Conservation (phyloP, 192 early-diverging fungal species). For the Irineochytrium annulatum region DNA sequence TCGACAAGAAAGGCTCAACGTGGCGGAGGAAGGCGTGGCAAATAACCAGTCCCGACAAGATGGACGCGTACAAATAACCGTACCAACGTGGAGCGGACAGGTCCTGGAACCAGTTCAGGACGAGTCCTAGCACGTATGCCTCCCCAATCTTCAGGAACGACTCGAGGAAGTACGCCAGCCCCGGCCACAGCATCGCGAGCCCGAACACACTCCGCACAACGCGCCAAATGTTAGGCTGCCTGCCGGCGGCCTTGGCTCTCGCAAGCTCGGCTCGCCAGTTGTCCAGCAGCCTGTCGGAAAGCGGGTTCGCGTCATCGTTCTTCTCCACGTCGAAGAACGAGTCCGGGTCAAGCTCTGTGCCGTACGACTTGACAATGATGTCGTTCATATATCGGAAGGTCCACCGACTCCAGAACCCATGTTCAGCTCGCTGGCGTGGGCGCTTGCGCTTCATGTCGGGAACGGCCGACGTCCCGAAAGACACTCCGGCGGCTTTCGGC, state of each 20-base stretch:
- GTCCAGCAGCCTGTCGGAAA: constrained; percentile 24
- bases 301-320: constrained; percentile 24
- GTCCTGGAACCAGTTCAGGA: constrained; percentile 45
- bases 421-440: too few relatives aligned
- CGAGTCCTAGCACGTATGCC: constrained; percentile 26
- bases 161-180: constrained; percentile 31
- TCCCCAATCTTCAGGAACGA: constrained; percentile 31
- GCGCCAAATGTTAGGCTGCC: constrained; percentile 20
- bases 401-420: background rate
- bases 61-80: constrained; percentile 23
- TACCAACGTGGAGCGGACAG: constrained; percentile 3
- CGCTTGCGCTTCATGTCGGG: too few relatives aligned
- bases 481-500: too few relatives aligned
- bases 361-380: constrained; percentile 2
- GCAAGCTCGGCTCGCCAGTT: constrained; percentile 26
- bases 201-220: constrained; percentile 31
- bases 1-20: constrained; percentile 25
- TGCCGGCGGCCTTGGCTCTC: background rate
- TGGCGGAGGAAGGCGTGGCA: constrained; percentile 29
- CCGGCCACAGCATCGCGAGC: constrained; percentile 10
- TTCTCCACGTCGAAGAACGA: constrained; percentile 11
- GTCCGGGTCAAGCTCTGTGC: background rate
- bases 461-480: too few relatives aligned
- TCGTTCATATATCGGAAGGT: constrained; percentile 6
- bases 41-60: constrained; percentile 16